Evolutionary conservation across 768 basidiomycete species (phyloP), one percentile per base, ranked within the genome.

Genomic region (Suillus weaverae): DNA sequence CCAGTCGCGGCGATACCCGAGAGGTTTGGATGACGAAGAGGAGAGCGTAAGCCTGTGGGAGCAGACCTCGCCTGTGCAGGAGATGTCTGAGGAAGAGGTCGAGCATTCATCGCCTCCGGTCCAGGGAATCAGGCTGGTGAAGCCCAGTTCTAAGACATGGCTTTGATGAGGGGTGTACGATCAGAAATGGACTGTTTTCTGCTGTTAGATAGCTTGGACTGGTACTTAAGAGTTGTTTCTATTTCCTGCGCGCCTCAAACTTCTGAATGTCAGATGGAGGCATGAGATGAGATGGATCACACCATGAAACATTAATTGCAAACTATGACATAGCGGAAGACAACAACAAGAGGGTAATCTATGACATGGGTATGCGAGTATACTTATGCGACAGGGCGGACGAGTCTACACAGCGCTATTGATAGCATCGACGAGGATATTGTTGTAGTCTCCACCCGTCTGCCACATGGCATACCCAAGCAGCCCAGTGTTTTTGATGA

Each of bases 401-500:
- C 1, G 10, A 18, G 38, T 30, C 73, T 22, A 41, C 11, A 51
- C 71, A 72, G 56, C 56, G 22, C 26, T 26, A 39, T 39, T 57
- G 66, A 89, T 86, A 3, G 88, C 78, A 74, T 88, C 78, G n/a
- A 89, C 75, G 51, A 90, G 75, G 30, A 81, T 79, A 70, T 89
- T 81, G 59, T 86, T 74, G 60, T 75, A 81, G 73, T 89, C 88
- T 18, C 86, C 85, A 36, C 84, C 87, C 38, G 86, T 82, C 71
- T 89, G 87, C 88, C 88, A 89, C 75, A 87, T 83, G 6, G 86
- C 80, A 71, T 89, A 89, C 2, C 89, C 89, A 54, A 77, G 79
- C 36, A 90, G 73, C 3, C 81, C 83, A 36, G 74, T 75, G 11
- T 70, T 67, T 56, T 80, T 80, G 70, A 90, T 85, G 73, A 81